Evolutionary conservation across 139 green algal species (phyloP), one percentile per base, ranked within the genome.

Genomic region (Chlamydomonas sp.): DNA sequence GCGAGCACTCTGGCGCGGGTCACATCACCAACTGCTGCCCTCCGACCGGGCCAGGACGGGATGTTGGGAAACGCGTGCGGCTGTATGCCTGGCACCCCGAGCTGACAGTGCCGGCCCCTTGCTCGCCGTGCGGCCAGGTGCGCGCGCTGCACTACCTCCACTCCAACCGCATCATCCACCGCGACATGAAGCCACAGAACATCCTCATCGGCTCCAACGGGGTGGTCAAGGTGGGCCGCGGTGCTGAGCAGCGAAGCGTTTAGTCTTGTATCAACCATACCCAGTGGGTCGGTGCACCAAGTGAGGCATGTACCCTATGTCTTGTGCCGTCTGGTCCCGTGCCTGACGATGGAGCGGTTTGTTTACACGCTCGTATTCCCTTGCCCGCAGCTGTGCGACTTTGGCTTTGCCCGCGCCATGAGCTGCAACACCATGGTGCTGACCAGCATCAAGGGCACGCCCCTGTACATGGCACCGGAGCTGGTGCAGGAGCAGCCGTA

Each of bases 401-500:
- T 99, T 94, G 97, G 92, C 91, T 99, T 88, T 97, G 97, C 93
- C 92, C 92, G 96, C 6, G 97, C 97, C 74, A 99, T 99, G 95
- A 96, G 90, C 68, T 93, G 84, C 85, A 96, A 96, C 90, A 99
- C 98, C 16, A 97, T 99, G 93, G 95, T 98, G 85, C 90, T 99
- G 68, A 99, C 96, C 1, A 97, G 92, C 79, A 98, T 99, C 86
- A 99, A 99, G 93, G 97, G 98, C 83, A 99, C 98, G 61, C 98
- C 98, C 5, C 92, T 99, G 71, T 99, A 99, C 95, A 99, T 99
- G 96, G 98, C 98, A 10, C 98, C 98, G 20, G 98, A 99, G 92
- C 94, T 99, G 60, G 97, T 99, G 74, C 97, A 99, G 89, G 98
- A 99, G 91, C 95, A 98, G 92, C 96, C 98, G 4, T 99, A 99